Conservation (phyloP, 108 stramenopile genomes). For the Skeletonema marinoi region DNA sequence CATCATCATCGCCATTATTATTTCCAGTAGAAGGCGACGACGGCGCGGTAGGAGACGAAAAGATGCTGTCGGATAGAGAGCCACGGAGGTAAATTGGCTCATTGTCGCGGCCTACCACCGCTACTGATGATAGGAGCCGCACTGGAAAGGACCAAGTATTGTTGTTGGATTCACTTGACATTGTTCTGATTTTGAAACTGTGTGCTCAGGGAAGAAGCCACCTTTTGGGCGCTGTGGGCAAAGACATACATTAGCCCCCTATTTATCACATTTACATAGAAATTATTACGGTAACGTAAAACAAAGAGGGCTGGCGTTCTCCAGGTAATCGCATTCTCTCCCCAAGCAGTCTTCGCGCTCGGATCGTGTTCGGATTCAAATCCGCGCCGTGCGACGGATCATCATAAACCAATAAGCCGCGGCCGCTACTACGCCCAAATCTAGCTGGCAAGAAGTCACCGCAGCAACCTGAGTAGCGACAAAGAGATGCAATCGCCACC, state of each 20-base stretch:
- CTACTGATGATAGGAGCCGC: conserved; percentile 45
- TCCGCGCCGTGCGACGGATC: too few relatives aligned
- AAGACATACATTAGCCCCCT: too few relatives aligned
- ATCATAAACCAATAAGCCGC: too few relatives aligned
- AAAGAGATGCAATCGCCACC: neutral
- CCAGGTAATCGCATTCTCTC: too few relatives aligned
- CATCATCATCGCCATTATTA: neutral
- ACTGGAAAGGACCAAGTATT: conserved; percentile 6
- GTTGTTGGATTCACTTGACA: neutral
- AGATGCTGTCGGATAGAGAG: conserved; percentile 18
- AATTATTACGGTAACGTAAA: too few relatives aligned
- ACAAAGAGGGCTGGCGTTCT: too few relatives aligned
- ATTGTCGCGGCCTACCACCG: conserved; percentile 47
- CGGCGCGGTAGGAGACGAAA: neutral
- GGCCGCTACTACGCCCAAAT: too few relatives aligned
- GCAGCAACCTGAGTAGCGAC: neutral
- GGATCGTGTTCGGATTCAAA: too few relatives aligned
- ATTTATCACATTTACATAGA: too few relatives aligned
- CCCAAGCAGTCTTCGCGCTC: too few relatives aligned
- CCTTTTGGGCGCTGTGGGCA: too few relatives aligned
- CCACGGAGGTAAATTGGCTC: conserved; percentile 47
- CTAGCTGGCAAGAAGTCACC: neutral
- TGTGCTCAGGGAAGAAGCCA: too few relatives aligned
- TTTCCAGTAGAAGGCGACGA: neutral
- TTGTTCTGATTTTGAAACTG: neutral